phyloP scores from a whole-genome alignment of 345 rosid genomes.

The Jatropha curcas region DNA sequence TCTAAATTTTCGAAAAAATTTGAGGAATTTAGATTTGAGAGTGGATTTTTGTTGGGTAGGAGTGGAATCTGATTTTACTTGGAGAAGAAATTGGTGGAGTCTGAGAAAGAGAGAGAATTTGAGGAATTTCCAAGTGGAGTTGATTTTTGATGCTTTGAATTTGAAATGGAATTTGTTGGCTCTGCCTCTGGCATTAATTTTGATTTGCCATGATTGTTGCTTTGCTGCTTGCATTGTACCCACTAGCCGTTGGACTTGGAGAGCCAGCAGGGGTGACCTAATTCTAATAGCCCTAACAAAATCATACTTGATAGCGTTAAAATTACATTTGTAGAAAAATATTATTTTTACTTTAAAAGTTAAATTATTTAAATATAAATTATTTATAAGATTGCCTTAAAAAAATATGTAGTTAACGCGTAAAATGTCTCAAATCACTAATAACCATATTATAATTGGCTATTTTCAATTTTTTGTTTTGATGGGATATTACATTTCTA shows the following conservation, averaged over 20 bases:
- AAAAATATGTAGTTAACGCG: no score
- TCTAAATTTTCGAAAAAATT: constrained; percentile 11
- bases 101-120: constrained; percentile 34
- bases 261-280: no score
- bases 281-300: no score
- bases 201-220: constrained; percentile 35
- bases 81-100: constrained; percentile 28
- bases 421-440: no score
- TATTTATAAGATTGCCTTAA: no score
- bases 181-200: constrained; percentile 28
- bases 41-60: constrained; percentile 3
- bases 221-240: constrained; percentile 29
- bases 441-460: no score
- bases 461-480: no score
- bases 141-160: constrained; percentile 21
- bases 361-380: no score
- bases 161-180: constrained; percentile 30
- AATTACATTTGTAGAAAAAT: no score
- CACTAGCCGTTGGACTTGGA: background rate
- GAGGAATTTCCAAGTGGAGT: constrained; percentile 25
- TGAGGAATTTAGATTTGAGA: constrained; percentile 27
- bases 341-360: no score
- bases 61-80: constrained; percentile 22
- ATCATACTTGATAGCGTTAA: no score
- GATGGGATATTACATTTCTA: no score